Percentiles rank a stretch among this genome's conserved stretches.
phyloP scores from a whole-genome alignment of 257 asterid genomes.

The Nicotiana noctiflora region DNA sequence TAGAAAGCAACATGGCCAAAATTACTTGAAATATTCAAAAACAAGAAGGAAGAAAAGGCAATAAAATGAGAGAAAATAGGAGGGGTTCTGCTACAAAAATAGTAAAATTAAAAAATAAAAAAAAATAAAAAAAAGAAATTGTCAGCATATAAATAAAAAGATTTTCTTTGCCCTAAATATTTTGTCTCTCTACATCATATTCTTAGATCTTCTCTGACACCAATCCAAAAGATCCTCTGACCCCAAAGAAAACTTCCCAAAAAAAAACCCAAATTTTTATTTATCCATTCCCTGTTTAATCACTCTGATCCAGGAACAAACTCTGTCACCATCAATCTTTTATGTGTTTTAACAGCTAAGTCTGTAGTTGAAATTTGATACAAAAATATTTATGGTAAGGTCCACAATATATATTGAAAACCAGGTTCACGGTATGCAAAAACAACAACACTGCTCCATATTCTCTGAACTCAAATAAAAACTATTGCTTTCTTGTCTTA shows the following conservation, averaged over 20 bases:
- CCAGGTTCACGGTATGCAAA: constrained; percentile 86
- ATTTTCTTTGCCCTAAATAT: neutral
- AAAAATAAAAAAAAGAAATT: neutral
- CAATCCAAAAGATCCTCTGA: constrained; percentile 33
- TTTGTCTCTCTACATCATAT: constrained; percentile 17
- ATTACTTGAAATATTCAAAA: neutral
- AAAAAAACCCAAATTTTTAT: constrained; percentile 19
- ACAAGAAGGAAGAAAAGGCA: neutral
- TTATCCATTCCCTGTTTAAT: constrained; percentile 47
- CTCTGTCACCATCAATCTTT: constrained; percentile 83
- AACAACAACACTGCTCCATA: constrained; percentile 33
- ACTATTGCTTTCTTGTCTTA: constrained; percentile 47
- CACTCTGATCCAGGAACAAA: constrained; percentile 80
- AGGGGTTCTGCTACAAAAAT: neutral
- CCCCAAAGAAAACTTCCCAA: constrained; percentile 32
- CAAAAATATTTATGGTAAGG: constrained; percentile 53
- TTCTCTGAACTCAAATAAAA: constrained; percentile 56
- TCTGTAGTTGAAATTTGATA: constrained; percentile 56
- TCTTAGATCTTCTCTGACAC: constrained; percentile 88
- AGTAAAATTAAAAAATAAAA: neutral
- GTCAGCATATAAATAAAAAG: neutral
- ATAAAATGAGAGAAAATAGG: constrained; percentile 18
- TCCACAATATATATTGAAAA: constrained; percentile 32
- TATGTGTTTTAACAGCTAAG: constrained; percentile 82
- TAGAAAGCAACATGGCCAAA: neutral